Percentiles rank a stretch among this genome's conserved stretches.
phyloP scores from a whole-genome alignment of 2,329 filamentous ascomycete species.

The Trichoderma gracile region DNA sequence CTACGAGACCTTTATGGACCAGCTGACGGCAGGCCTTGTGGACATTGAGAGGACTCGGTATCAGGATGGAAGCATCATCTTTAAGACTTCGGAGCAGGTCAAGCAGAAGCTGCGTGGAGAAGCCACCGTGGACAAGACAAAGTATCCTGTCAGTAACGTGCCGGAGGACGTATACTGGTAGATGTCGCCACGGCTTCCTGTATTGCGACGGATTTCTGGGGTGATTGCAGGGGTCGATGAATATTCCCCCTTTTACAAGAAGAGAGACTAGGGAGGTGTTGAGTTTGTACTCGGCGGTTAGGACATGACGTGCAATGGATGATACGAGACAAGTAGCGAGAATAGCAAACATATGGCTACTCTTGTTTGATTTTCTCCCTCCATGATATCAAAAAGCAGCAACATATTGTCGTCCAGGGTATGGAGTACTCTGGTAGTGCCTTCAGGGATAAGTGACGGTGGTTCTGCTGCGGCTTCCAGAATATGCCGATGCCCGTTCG shows the following conservation, averaged over 20 bases:
- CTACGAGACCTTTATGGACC: slow-evolving; percentile 39
- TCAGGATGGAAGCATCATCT: slow-evolving; percentile 36
- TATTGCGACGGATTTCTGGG: background rate
- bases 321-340: no score
- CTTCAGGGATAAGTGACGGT: no score
- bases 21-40: slow-evolving; percentile 38
- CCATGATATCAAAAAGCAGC: background rate
- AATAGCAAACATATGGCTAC: no score
- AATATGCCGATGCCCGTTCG: background rate
- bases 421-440: background rate
- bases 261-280: no score
- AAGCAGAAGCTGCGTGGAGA: slow-evolving; percentile 17
- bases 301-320: background rate
- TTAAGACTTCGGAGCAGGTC: slow-evolving; percentile 29
- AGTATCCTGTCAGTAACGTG: background rate
- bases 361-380: no score
- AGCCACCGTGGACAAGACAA: background rate
- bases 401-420: background rate
- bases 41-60: slow-evolving; percentile 30
- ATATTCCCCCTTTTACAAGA: background rate
- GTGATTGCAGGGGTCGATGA: background rate
- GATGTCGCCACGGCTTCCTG: no score
- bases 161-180: background rate
- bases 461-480: background rate
- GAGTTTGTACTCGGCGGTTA: background rate